phyloP scores from a whole-genome alignment of 768 basidiomycete species.

The Dioszegia hungarica region DNA sequence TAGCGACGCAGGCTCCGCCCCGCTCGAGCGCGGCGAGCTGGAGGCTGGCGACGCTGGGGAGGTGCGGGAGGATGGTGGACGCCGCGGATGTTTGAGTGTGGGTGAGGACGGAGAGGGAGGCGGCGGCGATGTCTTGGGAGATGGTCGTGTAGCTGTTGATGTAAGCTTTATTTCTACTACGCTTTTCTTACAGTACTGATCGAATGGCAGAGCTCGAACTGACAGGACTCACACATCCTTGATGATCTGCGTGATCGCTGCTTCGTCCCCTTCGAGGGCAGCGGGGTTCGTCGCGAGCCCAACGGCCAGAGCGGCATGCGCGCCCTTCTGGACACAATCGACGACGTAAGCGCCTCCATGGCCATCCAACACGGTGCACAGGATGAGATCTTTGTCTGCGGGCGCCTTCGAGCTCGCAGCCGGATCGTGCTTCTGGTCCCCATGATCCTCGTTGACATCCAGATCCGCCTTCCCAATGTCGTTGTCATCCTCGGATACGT shows the following conservation, averaged over 20 bases:
- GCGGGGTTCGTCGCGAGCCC: neutral
- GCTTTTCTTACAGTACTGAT: too few species aligned
- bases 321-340: neutral
- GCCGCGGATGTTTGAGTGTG: neutral
- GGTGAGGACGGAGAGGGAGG: neutral
- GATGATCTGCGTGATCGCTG: neutral
- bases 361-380: conserved; percentile 1
- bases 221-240: neutral
- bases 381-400: neutral
- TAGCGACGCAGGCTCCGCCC: neutral
- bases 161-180: too few species aligned
- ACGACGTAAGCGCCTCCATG: neutral
- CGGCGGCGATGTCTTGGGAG: neutral
- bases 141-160: neutral
- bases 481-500: too few species aligned
- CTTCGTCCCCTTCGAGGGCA: neutral
- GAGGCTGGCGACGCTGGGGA: neutral
- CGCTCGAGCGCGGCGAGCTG: neutral
- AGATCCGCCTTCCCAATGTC: too few species aligned
- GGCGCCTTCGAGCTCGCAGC: neutral
- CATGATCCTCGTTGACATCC: too few species aligned
- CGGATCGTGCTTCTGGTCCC: too few species aligned
- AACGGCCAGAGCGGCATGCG: neutral
- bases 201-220: neutral
- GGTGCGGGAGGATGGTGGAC: too few species aligned